These are phyloP conservation scores for Dalechampia spathulata DNA, from an alignment of 441 rosid genomes.

Conservation along the genomic window DNA sequence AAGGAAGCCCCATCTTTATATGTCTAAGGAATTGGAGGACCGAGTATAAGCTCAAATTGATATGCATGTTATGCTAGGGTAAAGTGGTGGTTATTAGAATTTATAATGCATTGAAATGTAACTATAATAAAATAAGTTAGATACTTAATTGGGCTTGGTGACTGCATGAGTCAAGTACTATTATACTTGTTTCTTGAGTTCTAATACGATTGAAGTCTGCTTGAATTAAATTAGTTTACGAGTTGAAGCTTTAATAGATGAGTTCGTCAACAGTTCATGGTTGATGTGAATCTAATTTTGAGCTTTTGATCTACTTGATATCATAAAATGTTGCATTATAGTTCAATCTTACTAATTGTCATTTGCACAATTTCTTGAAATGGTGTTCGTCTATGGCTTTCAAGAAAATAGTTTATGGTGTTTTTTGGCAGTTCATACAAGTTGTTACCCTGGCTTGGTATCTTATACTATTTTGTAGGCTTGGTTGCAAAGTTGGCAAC, in stretches of 20 bases:
- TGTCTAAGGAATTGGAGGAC: no score
- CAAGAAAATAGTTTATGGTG: no score
- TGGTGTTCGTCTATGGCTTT: not conserved
- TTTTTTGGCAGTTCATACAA: no score
- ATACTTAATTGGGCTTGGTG: not conserved
- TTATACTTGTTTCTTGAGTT: not conserved
- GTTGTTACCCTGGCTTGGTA: not conserved
- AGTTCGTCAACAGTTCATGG: no score
- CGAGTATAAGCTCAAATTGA: not conserved
- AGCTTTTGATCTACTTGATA: not conserved
- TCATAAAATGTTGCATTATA: not conserved
- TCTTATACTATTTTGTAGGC: not conserved
- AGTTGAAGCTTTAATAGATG: no score
- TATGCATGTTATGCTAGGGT: not conserved
- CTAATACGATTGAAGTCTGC: not conserved
- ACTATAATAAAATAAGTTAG: not conserved
- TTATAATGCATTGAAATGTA: not conserved
- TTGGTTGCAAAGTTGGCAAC: not conserved
- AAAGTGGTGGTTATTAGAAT: not conserved
- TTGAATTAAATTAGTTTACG: no score
- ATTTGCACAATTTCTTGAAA: not conserved
- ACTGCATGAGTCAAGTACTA: not conserved
- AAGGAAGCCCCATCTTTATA: no score
- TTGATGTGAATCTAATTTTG: not conserved
- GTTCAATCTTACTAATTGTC: not conserved